Base-by-base conservation (phyloP, 495 filamentous ascomycete species). In the Tuber umbilicatum region DNA sequence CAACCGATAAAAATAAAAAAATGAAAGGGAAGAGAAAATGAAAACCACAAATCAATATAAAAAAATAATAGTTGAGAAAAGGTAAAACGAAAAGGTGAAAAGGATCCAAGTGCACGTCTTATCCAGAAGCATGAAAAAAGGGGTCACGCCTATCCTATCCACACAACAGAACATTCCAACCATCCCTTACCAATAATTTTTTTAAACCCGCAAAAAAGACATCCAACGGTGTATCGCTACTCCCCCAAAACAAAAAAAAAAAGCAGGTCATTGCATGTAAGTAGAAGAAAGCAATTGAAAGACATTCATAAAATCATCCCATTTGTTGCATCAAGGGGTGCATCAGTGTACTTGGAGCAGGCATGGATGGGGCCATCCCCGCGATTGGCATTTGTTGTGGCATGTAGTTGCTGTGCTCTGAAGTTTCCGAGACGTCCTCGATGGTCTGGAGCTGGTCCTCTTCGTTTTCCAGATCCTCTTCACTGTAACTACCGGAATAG, bases 371-470 rank as follows among this genome's bases (percentile, higher is more conserved):
- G 71, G 86, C 78, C 70, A 85, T 84, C 41, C 85, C 87, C 6
- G 82, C 75, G 42, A 81, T 79, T 19, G 83, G 80, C 75, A 85
- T 81, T 42, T 83, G 84, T 75, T 85, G 85, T 23, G 85, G 81
- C n/a, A 84, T 76, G 77, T 87, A 80, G 45, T 76, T 50, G 74
- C 73, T 45, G 75, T 78, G 77, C 40, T 81, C 80, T 42, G 73
- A 76, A 68, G 81, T 67, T 84, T 85, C 73, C 82, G 85, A 82
- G 86, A 87, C 78, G 88, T 89, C 70, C 84, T 87, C 89, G 88
- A 90, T 47, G 85, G 84, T 85, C 86, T 89, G 82, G 84, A 86
- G 70, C 86, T 84, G 70, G 84, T 88, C 80, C 85, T 88, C 73
- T 85, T 85, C 79, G 82, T 86, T 82, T 85, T 88, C 81, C 78